These are phyloP conservation scores for Tylopilus subfusipes DNA, from an alignment of 768 basidiomycete genomes.

Conservation along the genomic window DNA sequence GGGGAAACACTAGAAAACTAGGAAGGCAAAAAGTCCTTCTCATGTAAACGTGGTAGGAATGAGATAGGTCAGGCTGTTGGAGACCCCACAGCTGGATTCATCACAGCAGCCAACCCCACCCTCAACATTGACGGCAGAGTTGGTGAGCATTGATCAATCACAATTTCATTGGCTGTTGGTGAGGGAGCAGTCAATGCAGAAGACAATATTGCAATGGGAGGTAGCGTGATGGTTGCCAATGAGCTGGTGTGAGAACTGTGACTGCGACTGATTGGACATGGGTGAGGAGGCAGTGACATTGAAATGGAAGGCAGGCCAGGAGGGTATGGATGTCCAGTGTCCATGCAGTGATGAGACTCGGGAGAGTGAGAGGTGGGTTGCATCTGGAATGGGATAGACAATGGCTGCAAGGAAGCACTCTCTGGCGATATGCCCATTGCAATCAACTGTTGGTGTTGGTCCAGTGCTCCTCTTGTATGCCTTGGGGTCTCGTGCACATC, in stretches of 20 bases:
- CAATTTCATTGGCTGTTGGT: conserved; percentile 30
- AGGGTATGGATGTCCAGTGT: too few relatives aligned
- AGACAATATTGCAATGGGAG: too few relatives aligned
- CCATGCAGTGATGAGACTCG: background rate
- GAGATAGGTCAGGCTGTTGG: conserved; percentile 50
- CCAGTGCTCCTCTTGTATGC: conserved; percentile 26
- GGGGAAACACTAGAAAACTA: conserved; percentile 13
- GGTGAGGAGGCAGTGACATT: too few relatives aligned
- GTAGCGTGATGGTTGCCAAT: too few relatives aligned
- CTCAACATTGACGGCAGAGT: conserved; percentile 54
- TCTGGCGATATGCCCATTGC: conserved; percentile 49
- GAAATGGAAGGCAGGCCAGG: too few relatives aligned
- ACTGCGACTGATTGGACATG: background rate
- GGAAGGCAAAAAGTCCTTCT: conserved; percentile 28
- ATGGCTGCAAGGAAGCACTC: conserved; percentile 57
- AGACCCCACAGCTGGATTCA: conserved; percentile 47
- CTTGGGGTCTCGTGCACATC: conserved; percentile 41
- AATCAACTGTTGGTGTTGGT: conserved; percentile 34
- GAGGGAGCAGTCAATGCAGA: too few relatives aligned
- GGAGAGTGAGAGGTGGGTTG: too few relatives aligned
- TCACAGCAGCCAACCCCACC: conserved; percentile 50
- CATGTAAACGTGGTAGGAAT: conserved; percentile 45
- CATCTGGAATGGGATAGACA: conserved; percentile 35
- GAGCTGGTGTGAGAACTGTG: too few relatives aligned
- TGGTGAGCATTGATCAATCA: conserved; percentile 38